A percentile compares a stretch with the other conserved stretches of the same genome.
Evolutionary conservation across 345 rosid species (phyloP).

Genomic region (Salix purpurea): DNA sequence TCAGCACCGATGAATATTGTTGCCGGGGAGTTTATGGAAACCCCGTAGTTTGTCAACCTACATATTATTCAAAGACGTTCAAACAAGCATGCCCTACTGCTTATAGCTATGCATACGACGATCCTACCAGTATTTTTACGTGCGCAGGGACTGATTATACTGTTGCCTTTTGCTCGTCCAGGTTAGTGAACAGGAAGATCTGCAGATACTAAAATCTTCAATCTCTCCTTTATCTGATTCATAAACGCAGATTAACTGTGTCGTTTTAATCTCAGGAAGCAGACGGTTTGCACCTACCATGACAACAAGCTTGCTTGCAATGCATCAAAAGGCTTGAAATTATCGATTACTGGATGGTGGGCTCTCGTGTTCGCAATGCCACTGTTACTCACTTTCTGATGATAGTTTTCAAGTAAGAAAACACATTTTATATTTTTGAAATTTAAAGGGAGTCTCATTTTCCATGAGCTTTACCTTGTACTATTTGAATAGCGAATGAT

Average conservation of each 20-base stretch:
- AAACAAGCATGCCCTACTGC: conserved; percentile 81
- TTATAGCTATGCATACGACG: conserved; percentile 86
- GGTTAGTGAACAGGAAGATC: conserved; percentile 28
- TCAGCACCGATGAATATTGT: conserved; percentile 78
- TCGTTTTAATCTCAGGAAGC: conserved; percentile 38
- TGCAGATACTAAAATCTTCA: background rate
- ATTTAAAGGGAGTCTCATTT: background rate
- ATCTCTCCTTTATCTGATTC: background rate
- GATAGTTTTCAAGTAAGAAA: background rate
- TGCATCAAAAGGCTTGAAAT: conserved; percentile 36
- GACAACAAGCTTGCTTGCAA: conserved; percentile 55
- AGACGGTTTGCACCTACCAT: conserved; percentile 65
- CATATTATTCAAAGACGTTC: conserved; percentile 68
- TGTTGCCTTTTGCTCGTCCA: conserved; percentile 62
- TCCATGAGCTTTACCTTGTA: background rate
- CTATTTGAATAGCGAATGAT: background rate
- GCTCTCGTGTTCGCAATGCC: conserved; percentile 24
- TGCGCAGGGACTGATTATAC: conserved; percentile 68
- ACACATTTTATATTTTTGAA: too few species aligned
- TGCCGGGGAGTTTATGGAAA: conserved; percentile 66
- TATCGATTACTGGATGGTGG: conserved; percentile 37
- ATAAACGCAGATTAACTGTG: background rate
- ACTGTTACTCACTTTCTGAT: conserved; percentile 15
- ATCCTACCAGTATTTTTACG: conserved; percentile 69
- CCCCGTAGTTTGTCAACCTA: conserved; percentile 53